A percentile compares a stretch with the other conserved stretches of the same genome.
Conservation (phyloP, 208 protist species). For the Giardia muris region DNA sequence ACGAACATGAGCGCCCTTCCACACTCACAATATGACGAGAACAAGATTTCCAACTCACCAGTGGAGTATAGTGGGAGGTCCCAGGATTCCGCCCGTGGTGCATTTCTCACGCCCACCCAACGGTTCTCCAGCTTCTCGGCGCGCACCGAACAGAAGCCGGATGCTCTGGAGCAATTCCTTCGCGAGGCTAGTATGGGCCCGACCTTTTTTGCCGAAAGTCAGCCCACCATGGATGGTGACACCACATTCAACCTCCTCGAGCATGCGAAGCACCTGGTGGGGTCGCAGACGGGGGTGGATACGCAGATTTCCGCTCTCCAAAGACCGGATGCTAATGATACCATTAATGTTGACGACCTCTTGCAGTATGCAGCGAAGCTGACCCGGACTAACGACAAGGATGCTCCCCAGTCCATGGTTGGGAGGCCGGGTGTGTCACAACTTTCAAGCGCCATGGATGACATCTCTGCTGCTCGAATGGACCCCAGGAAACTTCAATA, state of each 20-base stretch:
- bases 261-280: background rate
- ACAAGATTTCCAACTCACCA: background rate
- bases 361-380: background rate
- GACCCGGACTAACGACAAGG: background rate
- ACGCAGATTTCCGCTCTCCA: too few relatives aligned
- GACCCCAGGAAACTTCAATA: too few relatives aligned
- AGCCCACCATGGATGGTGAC: background rate
- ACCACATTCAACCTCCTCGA: background rate
- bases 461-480: background rate
- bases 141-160: background rate
- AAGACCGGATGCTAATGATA: conserved; percentile 3
- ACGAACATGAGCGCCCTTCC: background rate
- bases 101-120: background rate
- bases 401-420: background rate
- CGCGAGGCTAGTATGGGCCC: background rate
- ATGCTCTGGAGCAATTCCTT: background rate
- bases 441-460: background rate
- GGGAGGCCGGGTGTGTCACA: background rate
- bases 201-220: background rate
- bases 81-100: background rate
- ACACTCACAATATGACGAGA: too few relatives aligned
- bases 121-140: background rate
- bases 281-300: background rate
- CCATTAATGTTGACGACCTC: background rate
- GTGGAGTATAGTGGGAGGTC: background rate